Evolutionary conservation across 2,329 filamentous ascomycete species (phyloP), one percentile per base, ranked within the genome.

Genomic region (Scedosporium minutisporum): DNA sequence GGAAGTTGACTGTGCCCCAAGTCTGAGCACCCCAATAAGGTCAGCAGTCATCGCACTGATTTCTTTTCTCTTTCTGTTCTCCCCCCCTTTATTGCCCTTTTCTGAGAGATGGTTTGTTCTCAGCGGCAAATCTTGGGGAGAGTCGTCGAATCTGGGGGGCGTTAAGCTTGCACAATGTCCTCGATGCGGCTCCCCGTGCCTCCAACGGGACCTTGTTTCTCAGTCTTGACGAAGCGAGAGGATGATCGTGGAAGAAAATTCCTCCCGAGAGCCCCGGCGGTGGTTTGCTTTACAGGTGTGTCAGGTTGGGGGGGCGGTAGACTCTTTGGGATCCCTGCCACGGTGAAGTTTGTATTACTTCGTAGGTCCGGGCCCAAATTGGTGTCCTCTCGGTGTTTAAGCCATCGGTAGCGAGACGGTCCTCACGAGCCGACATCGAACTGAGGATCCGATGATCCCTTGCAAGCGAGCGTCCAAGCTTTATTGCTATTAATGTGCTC

Each of bases 401-500:
- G n/a, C 44, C 42, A 25, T 61, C 44, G 16, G 41, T 46, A 44
- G 42, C 44, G 58, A 48, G 38, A 60, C 42, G 44, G 41, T 25
- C 27, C 42, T 41, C 41, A 44, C 38, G 58, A 61, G 42, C 46
- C 46, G 29, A 53, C 25, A 38, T 41, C 53, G 41, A 55, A 57
- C 51, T 55, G 60, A 62, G 53, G 38, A 58, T 46, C 51, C 53
- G 60, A 33, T 42, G 53, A 62, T 46, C 60, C 60, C 23, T 42
- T 33, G 46, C 42, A 62, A 58, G 51, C 60, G 53, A 58, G 38
- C 23, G 51, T 57, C 51, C 51, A 58, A 62, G 60, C 60, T 62
- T 48, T 21, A 23, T 42, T 42, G 29, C 41, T 38, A 21, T 25
- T 21, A 38, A 44, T 42, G 57, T 38, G 57, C 57, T 59, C n/a